Conservation (phyloP, 768 basidiomycete genomes). For the Pleurotus sapidus region DNA sequence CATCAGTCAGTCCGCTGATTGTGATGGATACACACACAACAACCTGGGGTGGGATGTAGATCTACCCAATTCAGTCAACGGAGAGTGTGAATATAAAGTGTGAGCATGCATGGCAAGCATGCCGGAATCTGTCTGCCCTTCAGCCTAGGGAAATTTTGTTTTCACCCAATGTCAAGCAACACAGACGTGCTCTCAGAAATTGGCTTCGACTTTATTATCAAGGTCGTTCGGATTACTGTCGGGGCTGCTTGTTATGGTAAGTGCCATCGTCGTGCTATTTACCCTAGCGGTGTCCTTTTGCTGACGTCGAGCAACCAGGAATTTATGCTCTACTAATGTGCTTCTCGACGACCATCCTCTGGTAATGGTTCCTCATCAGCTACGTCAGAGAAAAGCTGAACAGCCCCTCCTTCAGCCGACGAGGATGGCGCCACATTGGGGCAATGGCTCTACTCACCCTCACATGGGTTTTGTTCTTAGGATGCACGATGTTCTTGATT, state of each 20-base stretch:
- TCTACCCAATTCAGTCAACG: too few relatives aligned
- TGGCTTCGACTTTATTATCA: conserved; percentile 15
- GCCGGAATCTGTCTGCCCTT: too few relatives aligned
- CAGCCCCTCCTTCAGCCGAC: conserved; percentile 12
- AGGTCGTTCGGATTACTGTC: conserved; percentile 13
- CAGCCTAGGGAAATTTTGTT: too few relatives aligned
- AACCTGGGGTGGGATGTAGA: too few relatives aligned
- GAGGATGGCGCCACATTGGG: conserved; percentile 11
- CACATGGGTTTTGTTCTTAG: conserved; percentile 24
- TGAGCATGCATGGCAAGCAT: too few relatives aligned
- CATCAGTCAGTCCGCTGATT: too few relatives aligned
- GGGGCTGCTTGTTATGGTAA: conserved; percentile 15
- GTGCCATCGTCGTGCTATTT: not conserved
- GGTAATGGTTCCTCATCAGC: conserved; percentile 1
- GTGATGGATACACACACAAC: too few relatives aligned
- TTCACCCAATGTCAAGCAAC: conserved; percentile 3
- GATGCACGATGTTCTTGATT: conserved; percentile 22
- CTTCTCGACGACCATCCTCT: conserved; percentile 15
- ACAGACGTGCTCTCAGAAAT: conserved; percentile 11
- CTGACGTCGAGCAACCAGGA: not conserved
- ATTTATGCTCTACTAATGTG: conserved; percentile 14
- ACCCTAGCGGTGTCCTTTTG: not conserved
- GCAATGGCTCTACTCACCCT: conserved; percentile 18
- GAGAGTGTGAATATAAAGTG: too few relatives aligned
- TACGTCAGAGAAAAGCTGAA: not conserved